A percentile compares a stretch with the other conserved stretches of the same genome.
phyloP scores from a whole-genome alignment of 2,329 filamentous ascomycete genomes.

The Colletotrichum navitas region DNA sequence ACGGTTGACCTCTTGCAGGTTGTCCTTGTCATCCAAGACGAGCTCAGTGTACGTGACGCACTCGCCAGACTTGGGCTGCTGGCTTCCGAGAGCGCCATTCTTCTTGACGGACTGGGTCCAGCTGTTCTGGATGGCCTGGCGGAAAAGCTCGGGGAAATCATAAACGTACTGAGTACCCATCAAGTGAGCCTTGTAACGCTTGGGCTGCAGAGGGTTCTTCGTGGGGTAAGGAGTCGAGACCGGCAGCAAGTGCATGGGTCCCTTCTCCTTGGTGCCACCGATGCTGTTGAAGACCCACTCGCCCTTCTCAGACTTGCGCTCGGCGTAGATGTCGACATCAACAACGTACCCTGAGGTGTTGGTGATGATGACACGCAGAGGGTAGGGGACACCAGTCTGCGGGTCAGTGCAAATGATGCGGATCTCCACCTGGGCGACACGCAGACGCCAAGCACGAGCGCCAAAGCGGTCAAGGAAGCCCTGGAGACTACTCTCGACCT shows the following conservation, averaged over 20 bases:
- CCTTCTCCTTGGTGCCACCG: conserved; percentile 93
- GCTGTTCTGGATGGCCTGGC: conserved; percentile 95
- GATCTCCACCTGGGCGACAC: conserved; percentile 97
- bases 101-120: conserved; percentile 84
- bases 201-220: conserved; percentile 98
- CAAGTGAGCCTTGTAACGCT: conserved; percentile 98
- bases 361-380: conserved; percentile 94
- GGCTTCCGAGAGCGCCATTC: conserved; percentile 79
- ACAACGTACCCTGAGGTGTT: conserved; percentile 99
- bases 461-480: conserved; percentile 98
- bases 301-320: conserved; percentile 97
- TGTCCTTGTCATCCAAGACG: conserved; percentile 94
- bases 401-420: conserved; percentile 98
- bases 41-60: conserved; percentile 96
- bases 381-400: conserved; percentile 84
- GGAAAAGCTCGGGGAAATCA: conserved; percentile 99
- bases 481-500: conserved; percentile 92
- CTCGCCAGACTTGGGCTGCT: conserved; percentile 87
- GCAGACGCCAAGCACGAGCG: conserved; percentile 93
- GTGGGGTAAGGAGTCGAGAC: conserved; percentile 95
- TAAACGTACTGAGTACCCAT: conserved; percentile 99
- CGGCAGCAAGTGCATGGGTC: conserved; percentile 91
- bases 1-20: conserved; percentile 90
- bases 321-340: conserved; percentile 96
- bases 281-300: conserved; percentile 99